These are phyloP conservation scores for Postia placenta DNA, from an alignment of 768 basidiomycete species.

Conservation along the genomic window DNA sequence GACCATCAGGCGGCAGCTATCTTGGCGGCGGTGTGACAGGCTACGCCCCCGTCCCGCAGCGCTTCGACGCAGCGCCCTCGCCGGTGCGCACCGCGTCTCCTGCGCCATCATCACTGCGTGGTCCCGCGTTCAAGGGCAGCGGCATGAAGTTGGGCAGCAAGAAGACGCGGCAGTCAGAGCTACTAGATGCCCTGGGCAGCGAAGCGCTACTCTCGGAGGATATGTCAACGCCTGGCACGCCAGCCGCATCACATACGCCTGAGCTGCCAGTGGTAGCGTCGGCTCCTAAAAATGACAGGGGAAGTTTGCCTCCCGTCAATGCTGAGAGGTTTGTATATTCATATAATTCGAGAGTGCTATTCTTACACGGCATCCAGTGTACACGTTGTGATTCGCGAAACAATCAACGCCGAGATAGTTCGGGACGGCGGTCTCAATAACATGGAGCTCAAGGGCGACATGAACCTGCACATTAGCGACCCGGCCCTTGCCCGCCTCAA, in stretches of 20 bases:
- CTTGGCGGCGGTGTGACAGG: conserved; percentile 63
- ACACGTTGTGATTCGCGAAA: conserved; percentile 82
- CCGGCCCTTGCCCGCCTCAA: conserved; percentile 65
- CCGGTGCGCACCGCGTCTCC: conserved; percentile 39
- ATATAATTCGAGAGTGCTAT: not conserved
- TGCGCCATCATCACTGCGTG: conserved; percentile 43
- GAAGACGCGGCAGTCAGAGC: conserved; percentile 83
- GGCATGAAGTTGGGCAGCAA: conserved; percentile 97
- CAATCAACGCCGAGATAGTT: conserved; percentile 70
- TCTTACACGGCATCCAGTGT: conserved; percentile 47
- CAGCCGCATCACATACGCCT: conserved; percentile 42
- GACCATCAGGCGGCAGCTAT: conserved; percentile 48
- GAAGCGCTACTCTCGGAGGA: conserved; percentile 57
- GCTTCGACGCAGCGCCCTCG: conserved; percentile 60
- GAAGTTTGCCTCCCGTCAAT: conserved; percentile 69
- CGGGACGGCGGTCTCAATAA: conserved; percentile 89
- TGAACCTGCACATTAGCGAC: conserved; percentile 86
- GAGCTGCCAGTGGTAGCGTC: conserved; percentile 33
- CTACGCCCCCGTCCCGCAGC: conserved; percentile 61
- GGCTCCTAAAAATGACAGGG: conserved; percentile 43
- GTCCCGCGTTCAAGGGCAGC: conserved; percentile 84
- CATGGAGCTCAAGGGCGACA: conserved; percentile 91
- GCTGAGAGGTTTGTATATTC: conserved; percentile 55
- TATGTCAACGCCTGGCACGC: conserved; percentile 44
- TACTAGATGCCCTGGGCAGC: conserved; percentile 83